Conservation (phyloP, 257 asterid species). For the Leonotis leonurus region DNA sequence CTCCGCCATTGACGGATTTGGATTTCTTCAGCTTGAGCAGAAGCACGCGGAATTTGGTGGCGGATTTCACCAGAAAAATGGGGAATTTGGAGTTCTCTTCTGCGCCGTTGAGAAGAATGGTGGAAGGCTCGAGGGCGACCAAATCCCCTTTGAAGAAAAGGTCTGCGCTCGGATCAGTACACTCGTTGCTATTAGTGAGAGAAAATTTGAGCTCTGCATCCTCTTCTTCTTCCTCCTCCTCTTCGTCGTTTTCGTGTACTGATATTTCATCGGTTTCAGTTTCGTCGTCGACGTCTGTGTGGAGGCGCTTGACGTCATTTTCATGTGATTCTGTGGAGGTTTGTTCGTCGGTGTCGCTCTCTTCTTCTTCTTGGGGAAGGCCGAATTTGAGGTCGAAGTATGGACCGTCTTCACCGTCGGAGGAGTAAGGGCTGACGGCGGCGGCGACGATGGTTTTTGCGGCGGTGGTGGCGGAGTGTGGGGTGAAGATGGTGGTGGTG, state of each 20-base stretch:
- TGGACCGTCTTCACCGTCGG: constrained; percentile 47
- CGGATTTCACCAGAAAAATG: constrained; percentile 34
- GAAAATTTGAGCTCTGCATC: constrained; percentile 28
- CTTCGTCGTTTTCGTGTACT: constrained; percentile 14
- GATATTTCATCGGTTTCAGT: constrained; percentile 21
- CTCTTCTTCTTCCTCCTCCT: constrained; percentile 15
- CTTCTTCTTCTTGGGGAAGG: constrained; percentile 30
- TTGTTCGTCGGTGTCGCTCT: constrained; percentile 25
- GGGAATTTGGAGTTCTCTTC: constrained; percentile 42
- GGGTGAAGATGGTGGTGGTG: constrained; percentile 17
- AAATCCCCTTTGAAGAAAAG: constrained; percentile 28
- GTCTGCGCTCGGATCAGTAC: constrained; percentile 22
- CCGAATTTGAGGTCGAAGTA: constrained; percentile 46
- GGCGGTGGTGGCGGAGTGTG: constrained; percentile 5
- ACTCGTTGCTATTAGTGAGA: constrained; percentile 6
- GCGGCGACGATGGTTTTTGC: constrained; percentile 20
- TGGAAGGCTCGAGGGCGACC: constrained; percentile 30
- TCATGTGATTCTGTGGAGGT: neutral
- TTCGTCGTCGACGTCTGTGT: constrained; percentile 15
- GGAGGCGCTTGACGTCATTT: neutral
- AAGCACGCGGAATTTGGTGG: constrained; percentile 38
- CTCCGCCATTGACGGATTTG: constrained; percentile 20
- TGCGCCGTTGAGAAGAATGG: constrained; percentile 16
- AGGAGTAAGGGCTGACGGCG: constrained; percentile 28
- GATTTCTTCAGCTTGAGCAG: constrained; percentile 43